Evolutionary conservation across 495 filamentous ascomycete species (phyloP), one percentile per base, ranked within the genome.

Genomic region (Talaromyces stipitatus): DNA sequence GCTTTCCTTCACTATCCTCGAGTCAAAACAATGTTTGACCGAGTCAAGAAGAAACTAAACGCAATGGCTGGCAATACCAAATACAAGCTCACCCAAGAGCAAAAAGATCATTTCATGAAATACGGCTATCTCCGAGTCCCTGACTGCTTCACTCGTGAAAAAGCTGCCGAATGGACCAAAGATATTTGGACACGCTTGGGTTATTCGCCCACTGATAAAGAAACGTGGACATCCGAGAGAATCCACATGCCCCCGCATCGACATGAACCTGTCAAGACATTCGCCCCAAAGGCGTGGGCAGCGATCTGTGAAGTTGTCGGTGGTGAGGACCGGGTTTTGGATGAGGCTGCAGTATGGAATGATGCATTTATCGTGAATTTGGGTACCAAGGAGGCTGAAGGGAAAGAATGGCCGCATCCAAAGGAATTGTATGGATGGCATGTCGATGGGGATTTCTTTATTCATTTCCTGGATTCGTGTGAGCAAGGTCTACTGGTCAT

Each of bases 311-410:
- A 87, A 67, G 78, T 90, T 9, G 80, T 86, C 60, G 86, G 85
- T 50, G 86, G 85, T 56, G 80, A 85, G 54, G 78, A 82, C 48
- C 78, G 81, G 18, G 66, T 89, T 12, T 63, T 68, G 9, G 72
- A 72, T 2, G 56, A 65, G n/a, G 79, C 74, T 38, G 74, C 73
- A 3, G 60, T 68, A 4, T 90, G 87, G 87, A 77, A 77, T 32
- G 87, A 91, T 71, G 78, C 77, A 12, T 75, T 89, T 28, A 90
- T 90, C 57, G 84, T 90, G 24, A 91, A 90, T 69, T 74, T 91
- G 14, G 87, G 87, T 22, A 83, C 78, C 6, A 66, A 75, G 0
- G 75, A 84, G 46, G 68, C 66, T 46, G 79, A 82, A 58, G 77
- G 78, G 4, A 76, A 77, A 64, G 8, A 27, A 30, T 77, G 32